Evolutionary conservation across 306 rosid species (phyloP).

Genomic region (Sesbania bispinosa): DNA sequence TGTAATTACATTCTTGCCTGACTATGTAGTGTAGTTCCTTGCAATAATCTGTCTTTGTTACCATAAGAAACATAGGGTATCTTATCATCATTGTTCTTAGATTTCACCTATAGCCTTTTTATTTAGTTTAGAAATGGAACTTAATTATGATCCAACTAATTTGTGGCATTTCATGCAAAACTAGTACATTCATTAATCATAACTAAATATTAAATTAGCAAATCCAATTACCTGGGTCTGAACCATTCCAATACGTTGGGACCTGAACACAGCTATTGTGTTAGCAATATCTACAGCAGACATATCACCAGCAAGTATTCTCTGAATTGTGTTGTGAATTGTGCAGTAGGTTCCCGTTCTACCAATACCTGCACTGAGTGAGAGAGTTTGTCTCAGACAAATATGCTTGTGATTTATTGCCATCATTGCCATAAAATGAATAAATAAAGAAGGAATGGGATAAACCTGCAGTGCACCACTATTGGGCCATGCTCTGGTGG

Average conservation of each 20-base stretch:
- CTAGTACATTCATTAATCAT: not conserved
- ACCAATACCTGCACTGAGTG: slow-evolving; percentile 97
- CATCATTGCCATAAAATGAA: not conserved
- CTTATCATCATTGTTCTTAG: not conserved
- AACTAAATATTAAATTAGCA: slow-evolving; percentile 8
- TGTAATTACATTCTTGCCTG: not conserved
- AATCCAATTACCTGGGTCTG: slow-evolving; percentile 68
- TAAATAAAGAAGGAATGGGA: slow-evolving; percentile 27
- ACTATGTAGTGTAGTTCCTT: slow-evolving; percentile 2
- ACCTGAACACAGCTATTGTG: slow-evolving; percentile 70
- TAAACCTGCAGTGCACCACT: slow-evolving; percentile 94
- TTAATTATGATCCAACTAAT: not conserved
- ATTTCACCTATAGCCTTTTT: not conserved
- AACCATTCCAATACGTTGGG: slow-evolving; percentile 96
- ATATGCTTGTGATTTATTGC: not conserved
- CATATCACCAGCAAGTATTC: slow-evolving; percentile 86
- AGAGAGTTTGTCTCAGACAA: slow-evolving; percentile 46
- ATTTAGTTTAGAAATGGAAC: slow-evolving; percentile 19
- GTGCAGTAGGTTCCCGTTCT: slow-evolving; percentile 94
- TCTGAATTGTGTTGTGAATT: slow-evolving; percentile 85
- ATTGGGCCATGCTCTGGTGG: slow-evolving; percentile 77
- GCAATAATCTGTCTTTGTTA: not conserved
- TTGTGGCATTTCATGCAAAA: slow-evolving; percentile 10
- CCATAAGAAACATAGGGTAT: slow-evolving; percentile 7
- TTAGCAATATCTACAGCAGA: slow-evolving; percentile 72